Base-by-base conservation (phyloP, 2,329 filamentous ascomycete species). In the Penicillium hesseltinei region DNA sequence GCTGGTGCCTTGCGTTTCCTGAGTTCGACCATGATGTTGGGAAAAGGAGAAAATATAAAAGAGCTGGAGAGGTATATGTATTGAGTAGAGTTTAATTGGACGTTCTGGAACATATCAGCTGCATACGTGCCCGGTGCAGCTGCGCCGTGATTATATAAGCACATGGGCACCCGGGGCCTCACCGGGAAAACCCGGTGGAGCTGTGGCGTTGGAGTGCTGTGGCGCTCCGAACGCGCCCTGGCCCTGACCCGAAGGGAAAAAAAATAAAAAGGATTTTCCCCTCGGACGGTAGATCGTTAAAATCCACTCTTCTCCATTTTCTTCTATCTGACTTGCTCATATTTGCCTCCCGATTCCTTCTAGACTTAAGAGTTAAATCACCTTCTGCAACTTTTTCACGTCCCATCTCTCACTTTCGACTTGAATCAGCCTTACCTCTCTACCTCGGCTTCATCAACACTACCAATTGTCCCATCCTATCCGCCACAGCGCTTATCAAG, bases 1-100 rank as follows among this genome's bases (percentile, higher is more conserved):
- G 71, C 66, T 36, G 81, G 79, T 47, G 82, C 80, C 71, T 85
- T 84, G 71, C 84, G 82, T 75, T 87, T 87, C 70, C 84, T 81
- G 49, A 87, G 79, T 73, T 86, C 84, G 61, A 85, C 83, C 71
- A 76, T 75, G 39, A 53, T 60, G 57, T 29, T 29, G 33, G 27
- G 27, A 42, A 52, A 42, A 23, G 29, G 21, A 21, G 21, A 52
- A 33, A 17, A 46, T 27, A 36, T 13, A 42, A 48, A 46, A 31
- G 17, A 40, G 44, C n/a, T 23, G 40, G 52, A 23, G 42, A 55
- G 39, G 2, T 17, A 33, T 36, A 19, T 51, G 15, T 45, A 46
- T 45, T 45, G 21, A 51, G 27, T 35, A 4, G 29, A 46, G 11
- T 36, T 35, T 33, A 13, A 51, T 35, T 36, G 29, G 31, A 47